Percentiles rank a stretch among this genome's conserved stretches.
phyloP scores from a whole-genome alignment of 1,284 basidiomycete species.

The Apiotrichum veenhuisii region DNA sequence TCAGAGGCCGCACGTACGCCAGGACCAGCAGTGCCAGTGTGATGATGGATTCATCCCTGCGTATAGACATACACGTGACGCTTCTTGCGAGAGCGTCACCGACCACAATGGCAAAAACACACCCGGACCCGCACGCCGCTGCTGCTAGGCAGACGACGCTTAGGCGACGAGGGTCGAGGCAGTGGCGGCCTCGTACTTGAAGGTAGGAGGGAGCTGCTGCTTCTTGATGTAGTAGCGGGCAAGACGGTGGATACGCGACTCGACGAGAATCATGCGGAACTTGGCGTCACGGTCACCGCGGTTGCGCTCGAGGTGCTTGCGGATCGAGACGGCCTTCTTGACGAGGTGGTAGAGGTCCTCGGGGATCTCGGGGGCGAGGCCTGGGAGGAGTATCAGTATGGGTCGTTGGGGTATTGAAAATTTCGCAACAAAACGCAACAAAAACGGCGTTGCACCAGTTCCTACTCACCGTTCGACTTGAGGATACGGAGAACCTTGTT shows the following conservation, averaged over 20 bases:
- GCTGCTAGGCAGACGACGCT: slow-evolving; percentile 16
- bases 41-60: slow-evolving; percentile 11
- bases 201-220: slow-evolving; percentile 94
- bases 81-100: background rate
- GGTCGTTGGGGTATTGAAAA: too few species aligned
- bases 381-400: slow-evolving; percentile 51
- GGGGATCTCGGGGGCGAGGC: slow-evolving; percentile 94
- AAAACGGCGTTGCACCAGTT: too few species aligned
- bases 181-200: slow-evolving; percentile 94
- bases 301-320: slow-evolving; percentile 98
- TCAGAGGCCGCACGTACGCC: slow-evolving; percentile 7
- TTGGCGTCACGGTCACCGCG: slow-evolving; percentile 97
- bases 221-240: slow-evolving; percentile 97
- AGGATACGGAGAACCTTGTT: slow-evolving; percentile 99
- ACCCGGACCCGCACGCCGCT: background rate
- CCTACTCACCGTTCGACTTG: slow-evolving; percentile 78
- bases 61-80: slow-evolving; percentile 7
- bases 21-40: slow-evolving; percentile 9
- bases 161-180: slow-evolving; percentile 61
- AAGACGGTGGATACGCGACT: slow-evolving; percentile 96
- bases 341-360: slow-evolving; percentile 99
- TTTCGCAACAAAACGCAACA: too few species aligned
- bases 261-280: slow-evolving; percentile 96
- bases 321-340: slow-evolving; percentile 99
- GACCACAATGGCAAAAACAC: background rate